phyloP scores from a whole-genome alignment of 1,284 basidiomycete genomes.

The Cryptococcus sp. region DNA sequence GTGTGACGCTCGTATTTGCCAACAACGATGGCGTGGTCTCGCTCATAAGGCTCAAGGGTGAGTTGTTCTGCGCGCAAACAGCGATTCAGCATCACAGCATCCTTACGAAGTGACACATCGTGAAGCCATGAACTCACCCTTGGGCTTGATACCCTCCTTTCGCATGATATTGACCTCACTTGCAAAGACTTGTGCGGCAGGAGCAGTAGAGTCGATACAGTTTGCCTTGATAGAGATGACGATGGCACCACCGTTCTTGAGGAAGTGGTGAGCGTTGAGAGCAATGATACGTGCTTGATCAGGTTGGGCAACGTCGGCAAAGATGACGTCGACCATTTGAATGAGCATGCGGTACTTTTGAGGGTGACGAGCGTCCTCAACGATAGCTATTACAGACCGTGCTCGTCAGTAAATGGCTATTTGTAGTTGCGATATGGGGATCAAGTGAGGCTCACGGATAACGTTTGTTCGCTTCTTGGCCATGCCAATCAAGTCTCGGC shows the following conservation, averaged over 20 bases:
- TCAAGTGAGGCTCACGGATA: conserved; percentile 69
- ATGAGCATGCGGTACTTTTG: conserved; percentile 95
- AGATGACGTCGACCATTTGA: conserved; percentile 91
- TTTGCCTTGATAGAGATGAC: conserved; percentile 99
- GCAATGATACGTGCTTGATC: conserved; percentile 96
- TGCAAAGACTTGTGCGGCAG: conserved; percentile 87
- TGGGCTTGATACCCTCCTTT: conserved; percentile 80
- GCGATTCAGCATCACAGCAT: conserved; percentile 32
- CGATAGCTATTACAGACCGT: conserved; percentile 68
- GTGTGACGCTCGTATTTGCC: conserved; percentile 50
- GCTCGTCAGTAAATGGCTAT: neutral
- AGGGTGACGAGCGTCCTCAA: conserved; percentile 94
- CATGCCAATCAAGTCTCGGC: conserved; percentile 98
- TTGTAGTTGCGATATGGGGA: neutral
- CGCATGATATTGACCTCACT: conserved; percentile 84
- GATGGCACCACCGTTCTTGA: conserved; percentile 89
- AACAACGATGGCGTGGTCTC: conserved; percentile 56
- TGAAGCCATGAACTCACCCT: conserved; percentile 72
- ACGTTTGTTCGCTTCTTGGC: conserved; percentile 99
- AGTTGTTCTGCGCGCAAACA: conserved; percentile 38
- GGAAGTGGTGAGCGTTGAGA: conserved; percentile 92
- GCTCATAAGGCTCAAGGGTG: conserved; percentile 62
- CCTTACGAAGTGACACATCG: too few relatives aligned
- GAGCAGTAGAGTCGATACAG: conserved; percentile 94
- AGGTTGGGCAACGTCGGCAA: conserved; percentile 97